Base-by-base conservation (phyloP, 2,329 filamentous ascomycete genomes). In the Sporothrix inflata region DNA sequence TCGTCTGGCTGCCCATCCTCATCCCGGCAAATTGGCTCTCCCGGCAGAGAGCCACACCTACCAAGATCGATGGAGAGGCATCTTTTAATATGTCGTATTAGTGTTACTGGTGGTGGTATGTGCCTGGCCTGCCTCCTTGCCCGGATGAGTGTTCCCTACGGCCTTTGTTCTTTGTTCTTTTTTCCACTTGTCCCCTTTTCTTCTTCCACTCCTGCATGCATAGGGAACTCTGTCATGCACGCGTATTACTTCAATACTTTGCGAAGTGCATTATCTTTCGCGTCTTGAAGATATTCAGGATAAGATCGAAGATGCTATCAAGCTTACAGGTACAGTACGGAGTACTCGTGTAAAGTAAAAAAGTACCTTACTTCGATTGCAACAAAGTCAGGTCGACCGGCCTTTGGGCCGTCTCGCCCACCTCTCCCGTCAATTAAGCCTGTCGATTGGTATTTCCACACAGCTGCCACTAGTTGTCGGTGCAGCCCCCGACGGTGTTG, bases 11-110 rank as follows among this genome's bases (percentile, higher is more conserved):
- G 66, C 66, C 49, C 27, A 69, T 69, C 66, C 34, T 55, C 49
- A 69, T 69, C 49, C 66, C 66, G 49, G 66, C 47, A 49, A 69
- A 69, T 24, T 55, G 34, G 66, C 47, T 24, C 49, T 21, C 19
- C 16, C 45, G 45, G 45, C 24, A 49, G 42, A 27, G 63, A 49
- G 63, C 63, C 61, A 66, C 61, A 47, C 40, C 42, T 21, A 12
- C 34, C 34, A 61, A 24, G 30, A 61, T 42, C 34, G 49, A 53
- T n/a, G 1, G 24, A 57, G 34, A 14, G 57, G 27, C 16, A 40
- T 60, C 40, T 40, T 40, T 30, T 30, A 40, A n/a, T 40, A 5
- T 61, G 19, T 40, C 19, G 16, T 12, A 61, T 61, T 61, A 61
- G 55, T 61, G 55, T 30, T 21, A 4, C 30, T 60, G 19, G n/a